A percentile compares a stretch with the other conserved stretches of the same genome.
phyloP scores from a whole-genome alignment of 106 monocot species.

The Agapanthus africanus region DNA sequence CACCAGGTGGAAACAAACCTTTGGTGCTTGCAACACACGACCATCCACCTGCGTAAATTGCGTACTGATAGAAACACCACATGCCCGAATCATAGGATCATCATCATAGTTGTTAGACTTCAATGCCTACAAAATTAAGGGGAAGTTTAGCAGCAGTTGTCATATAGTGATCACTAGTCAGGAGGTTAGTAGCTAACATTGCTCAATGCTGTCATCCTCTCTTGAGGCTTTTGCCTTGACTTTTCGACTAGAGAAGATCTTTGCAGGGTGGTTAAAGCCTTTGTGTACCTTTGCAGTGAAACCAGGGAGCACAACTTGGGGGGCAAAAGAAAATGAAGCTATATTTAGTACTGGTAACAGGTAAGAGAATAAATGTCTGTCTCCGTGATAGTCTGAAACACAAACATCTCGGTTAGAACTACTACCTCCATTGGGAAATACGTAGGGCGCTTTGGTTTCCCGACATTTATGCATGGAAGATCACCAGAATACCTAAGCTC shows the following conservation, averaged over 20 bases:
- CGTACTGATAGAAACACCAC: conserved; percentile 57
- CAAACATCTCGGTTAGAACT: not conserved
- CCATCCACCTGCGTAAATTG: conserved; percentile 81
- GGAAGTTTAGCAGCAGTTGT: not conserved
- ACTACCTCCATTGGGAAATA: conserved; percentile 81
- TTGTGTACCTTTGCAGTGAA: conserved; percentile 84
- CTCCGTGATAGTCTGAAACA: not conserved
- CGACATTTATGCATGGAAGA: conserved; percentile 89
- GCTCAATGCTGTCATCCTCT: conserved; percentile 63
- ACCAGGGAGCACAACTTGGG: conserved; percentile 67
- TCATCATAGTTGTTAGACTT: conserved; percentile 65
- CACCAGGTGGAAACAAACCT: conserved; percentile 28
- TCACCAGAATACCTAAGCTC: conserved; percentile 41
- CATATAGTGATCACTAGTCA: not conserved
- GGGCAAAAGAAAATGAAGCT: not conserved
- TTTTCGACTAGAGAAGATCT: conserved; percentile 91
- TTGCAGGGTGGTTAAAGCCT: conserved; percentile 65
- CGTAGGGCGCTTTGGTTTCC: conserved; percentile 86
- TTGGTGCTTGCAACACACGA: conserved; percentile 65
- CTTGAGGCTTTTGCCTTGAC: conserved; percentile 91
- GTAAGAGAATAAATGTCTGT: not conserved
- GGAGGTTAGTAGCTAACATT: conserved; percentile 28
- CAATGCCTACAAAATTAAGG: conserved; percentile 40
- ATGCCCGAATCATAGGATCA: conserved; percentile 65
- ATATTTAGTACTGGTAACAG: not conserved